Evolutionary conservation across 2,329 filamentous ascomycete genomes (phyloP).

Genomic region (Neospermospora avenae): DNA sequence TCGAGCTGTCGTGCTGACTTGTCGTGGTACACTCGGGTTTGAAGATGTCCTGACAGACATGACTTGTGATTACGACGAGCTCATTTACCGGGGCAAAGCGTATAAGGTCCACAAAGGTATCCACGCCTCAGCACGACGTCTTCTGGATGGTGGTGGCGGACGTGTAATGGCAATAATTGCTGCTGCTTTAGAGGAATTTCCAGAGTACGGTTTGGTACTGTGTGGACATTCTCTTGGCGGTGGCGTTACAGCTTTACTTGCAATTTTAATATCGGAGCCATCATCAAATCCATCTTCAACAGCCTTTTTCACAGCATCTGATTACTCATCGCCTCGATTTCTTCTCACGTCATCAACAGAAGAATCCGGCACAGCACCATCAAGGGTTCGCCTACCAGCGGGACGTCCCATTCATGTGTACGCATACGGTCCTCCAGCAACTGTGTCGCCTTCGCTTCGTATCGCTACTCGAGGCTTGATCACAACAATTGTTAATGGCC

Average conservation of each 20-base stretch:
- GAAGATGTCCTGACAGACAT: conserved; percentile 56
- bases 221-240: conserved; percentile 55
- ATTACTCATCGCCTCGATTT: conserved; percentile 66
- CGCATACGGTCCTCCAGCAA: conserved; percentile 71
- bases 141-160: conserved; percentile 47
- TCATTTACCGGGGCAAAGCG: conserved; percentile 45
- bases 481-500: conserved; percentile 69
- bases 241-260: conserved; percentile 52
- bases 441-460: conserved; percentile 67
- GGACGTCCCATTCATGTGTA: conserved; percentile 75
- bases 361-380: conserved; percentile 20
- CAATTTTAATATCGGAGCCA: conserved; percentile 51
- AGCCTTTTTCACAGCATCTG: conserved; percentile 55
- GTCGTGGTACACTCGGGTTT: conserved; percentile 54
- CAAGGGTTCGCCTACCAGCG: conserved; percentile 54
- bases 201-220: conserved; percentile 53
- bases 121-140: conserved; percentile 50
- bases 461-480: conserved; percentile 70
- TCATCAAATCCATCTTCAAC: conserved; percentile 38
- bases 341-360: conserved; percentile 61
- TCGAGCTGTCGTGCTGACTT: conserved; percentile 52
- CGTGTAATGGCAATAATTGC: conserved; percentile 50
- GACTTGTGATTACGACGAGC: conserved; percentile 53
- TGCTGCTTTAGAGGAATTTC: conserved; percentile 50
- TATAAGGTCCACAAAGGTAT: conserved; percentile 57